Base-by-base conservation (phyloP, 805 yeast species). In the Lipomyces sp. region DNA sequence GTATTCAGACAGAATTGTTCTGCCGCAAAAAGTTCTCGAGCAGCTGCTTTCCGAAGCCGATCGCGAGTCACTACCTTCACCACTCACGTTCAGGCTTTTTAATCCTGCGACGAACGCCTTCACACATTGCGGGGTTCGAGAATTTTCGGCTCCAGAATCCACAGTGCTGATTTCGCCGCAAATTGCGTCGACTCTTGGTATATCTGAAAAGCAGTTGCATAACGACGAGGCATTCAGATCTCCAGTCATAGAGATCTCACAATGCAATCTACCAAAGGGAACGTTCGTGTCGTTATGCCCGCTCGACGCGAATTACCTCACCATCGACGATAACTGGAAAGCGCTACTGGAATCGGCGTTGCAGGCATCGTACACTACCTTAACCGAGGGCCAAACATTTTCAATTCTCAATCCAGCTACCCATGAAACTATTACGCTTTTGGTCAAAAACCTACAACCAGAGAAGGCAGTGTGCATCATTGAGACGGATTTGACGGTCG, bases 401-500 rank as follows among this genome's bases (percentile, higher is more conserved):
- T 66, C 74, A 6, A 75, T 84, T 2, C 45, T 68, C 1, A 73
- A 78, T 48, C 73, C 75, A 3, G 76, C 75, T 2, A 62, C 67
- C n/a, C 59, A 55, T n/a, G 65, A 67, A 6, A 35, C 65, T 5
- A 67, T 75, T 45, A 64, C 72, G 15, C 73, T 78, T 54, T 55
- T 70, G 2, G 82, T 86, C 11, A 83, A 80, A 30, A 77, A 77
- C 4, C 72, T 83, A 29, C 77, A 81, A 60, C 71, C 71, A 8
- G 66, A 53, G 29, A 81, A 80, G 62, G 81, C 84, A 0, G 85
- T 83, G 0, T 80, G 86, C 56, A 82, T 86, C 33, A 80, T 87
- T 0, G 88, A 86, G 67, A 84, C 89, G 0, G 89, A 86, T 71
- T 76, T 85, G 34, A 80, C 78, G 5, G 76, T 86, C 34, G 77